Conservation (phyloP, 495 filamentous ascomycete species). For the Lasiosphaeria ovina region DNA sequence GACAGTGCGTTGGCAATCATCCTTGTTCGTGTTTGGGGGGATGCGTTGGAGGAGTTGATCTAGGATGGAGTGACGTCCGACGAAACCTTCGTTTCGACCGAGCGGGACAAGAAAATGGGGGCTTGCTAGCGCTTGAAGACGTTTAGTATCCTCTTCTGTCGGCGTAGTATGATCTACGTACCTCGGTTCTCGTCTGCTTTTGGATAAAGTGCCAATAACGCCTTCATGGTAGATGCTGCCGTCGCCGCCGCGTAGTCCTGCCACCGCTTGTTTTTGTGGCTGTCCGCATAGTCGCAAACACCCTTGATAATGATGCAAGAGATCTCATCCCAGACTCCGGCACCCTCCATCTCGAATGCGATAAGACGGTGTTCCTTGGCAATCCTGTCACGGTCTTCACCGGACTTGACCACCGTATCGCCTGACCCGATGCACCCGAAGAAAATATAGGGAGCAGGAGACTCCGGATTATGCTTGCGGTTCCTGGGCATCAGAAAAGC, state of each 20-base stretch:
- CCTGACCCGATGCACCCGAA: conserved; percentile 28
- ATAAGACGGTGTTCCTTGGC: conserved; percentile 27
- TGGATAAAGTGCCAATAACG: conserved; percentile 10
- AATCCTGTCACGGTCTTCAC: conserved; percentile 22
- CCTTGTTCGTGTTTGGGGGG: no score
- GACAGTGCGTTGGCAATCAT: no score
- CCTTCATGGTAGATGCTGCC: conserved; percentile 30
- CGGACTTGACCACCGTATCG: conserved; percentile 33
- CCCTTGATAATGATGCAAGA: conserved; percentile 40
- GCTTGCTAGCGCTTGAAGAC: not conserved
- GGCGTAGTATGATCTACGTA: not conserved
- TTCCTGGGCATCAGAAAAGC: conserved; percentile 15
- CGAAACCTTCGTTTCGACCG: no score
- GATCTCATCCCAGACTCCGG: conserved; percentile 41
- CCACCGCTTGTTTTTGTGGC: conserved; percentile 46
- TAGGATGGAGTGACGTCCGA: no score
- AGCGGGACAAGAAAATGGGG: no score
- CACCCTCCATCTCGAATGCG: conserved; percentile 47
- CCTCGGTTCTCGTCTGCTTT: not conserved
- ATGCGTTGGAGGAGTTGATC: no score
- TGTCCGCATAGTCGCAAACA: conserved; percentile 45
- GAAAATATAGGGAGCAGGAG: conserved; percentile 10
- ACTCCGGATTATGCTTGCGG: not conserved
- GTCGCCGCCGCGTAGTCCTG: conserved; percentile 41
- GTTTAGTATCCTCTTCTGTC: not conserved